Base-by-base conservation (phyloP, 1,284 basidiomycete species). In the Leccinum brunneo-olivaceum region DNA sequence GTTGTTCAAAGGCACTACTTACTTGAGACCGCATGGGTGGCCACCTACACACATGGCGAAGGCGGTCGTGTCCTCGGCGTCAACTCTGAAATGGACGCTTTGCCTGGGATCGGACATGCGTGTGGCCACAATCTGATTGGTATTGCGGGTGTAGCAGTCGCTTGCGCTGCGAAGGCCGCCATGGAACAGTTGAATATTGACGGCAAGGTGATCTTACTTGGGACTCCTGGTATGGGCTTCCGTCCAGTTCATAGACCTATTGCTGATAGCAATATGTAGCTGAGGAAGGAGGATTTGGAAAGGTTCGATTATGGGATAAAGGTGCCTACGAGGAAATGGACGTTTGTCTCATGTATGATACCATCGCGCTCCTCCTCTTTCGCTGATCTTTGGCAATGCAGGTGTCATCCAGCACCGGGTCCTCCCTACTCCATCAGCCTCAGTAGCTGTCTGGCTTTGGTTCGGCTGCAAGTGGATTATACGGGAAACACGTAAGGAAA, bases 61-160 rank as follows among this genome's bases (percentile, higher is more conserved):
- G 76, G 74, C 6, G 74, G 76, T 15, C 69, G 74, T 27, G 74
- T 73, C 3, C 77, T 85, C 37, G 86, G 82, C 1, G 64, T 89
- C 45, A 88, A 88, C 57, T 82, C 83, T 2, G 87, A 91, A 70
- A 79, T 79, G 77, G 77, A 79, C 39, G 78, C 80, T 1, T 63
- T 84, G 16, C 73, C 73, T 28, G 78, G 75, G 0, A 71, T 85
- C 18, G 83, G 83, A 0, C 85, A 88, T 54, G 85, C 84, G 2
- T 88, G 87, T 51, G 86, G 85, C 5, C 85, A 90, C 60, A 89
- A 87, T 55, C 67, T 90, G 39, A 90, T 90, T 47, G 84, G 83
- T 4, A 84, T 89, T 33, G 59, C 69, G 43, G 86, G 85, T 11
- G 76, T 89, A 5, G 85, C 77, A 1, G 76, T 84, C 16, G 75